Evolutionary conservation across 1,139 yeast species (phyloP).

Genomic region (Blastobotrys malaysiensis): DNA sequence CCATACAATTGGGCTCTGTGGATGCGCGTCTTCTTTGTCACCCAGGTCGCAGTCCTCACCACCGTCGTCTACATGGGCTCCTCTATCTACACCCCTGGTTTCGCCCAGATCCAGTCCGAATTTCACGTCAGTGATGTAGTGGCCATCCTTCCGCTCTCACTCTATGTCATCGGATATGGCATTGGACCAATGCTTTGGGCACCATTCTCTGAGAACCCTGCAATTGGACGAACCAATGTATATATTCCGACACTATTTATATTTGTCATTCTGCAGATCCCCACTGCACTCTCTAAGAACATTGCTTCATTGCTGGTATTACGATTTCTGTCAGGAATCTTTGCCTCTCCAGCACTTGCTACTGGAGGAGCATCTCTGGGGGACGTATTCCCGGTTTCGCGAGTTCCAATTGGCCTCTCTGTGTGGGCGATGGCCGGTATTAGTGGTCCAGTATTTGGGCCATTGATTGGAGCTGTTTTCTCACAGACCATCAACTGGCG

Average conservation of each 20-base stretch:
- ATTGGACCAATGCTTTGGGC: slow-evolving; percentile 49
- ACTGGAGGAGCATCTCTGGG: slow-evolving; percentile 82
- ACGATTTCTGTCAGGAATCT: slow-evolving; percentile 72
- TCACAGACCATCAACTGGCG: slow-evolving; percentile 43
- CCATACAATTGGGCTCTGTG: slow-evolving; percentile 50
- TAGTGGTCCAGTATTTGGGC: slow-evolving; percentile 61
- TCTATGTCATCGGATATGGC: slow-evolving; percentile 53
- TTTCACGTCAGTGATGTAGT: slow-evolving; percentile 41
- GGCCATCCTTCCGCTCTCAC: slow-evolving; percentile 47
- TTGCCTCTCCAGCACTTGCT: slow-evolving; percentile 79
- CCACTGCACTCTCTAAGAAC: slow-evolving; percentile 42
- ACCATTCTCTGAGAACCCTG: slow-evolving; percentile 48
- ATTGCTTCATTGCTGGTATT: slow-evolving; percentile 48
- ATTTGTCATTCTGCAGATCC: slow-evolving; percentile 54
- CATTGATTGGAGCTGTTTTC: slow-evolving; percentile 63
- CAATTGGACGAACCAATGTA: slow-evolving; percentile 36
- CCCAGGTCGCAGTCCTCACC: slow-evolving; percentile 44
- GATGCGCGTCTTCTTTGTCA: slow-evolving; percentile 38
- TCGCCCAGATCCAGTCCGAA: slow-evolving; percentile 39
- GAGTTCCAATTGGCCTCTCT: slow-evolving; percentile 39
- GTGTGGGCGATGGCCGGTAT: slow-evolving; percentile 49
- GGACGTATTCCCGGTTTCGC: slow-evolving; percentile 63
- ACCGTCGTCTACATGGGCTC: slow-evolving; percentile 55
- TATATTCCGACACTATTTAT: slow-evolving; percentile 44
- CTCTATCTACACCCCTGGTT: slow-evolving; percentile 56